These are phyloP conservation scores for Oenanthe sinensis DNA, from an alignment of 129 eudicot species.

Conservation along the genomic window DNA sequence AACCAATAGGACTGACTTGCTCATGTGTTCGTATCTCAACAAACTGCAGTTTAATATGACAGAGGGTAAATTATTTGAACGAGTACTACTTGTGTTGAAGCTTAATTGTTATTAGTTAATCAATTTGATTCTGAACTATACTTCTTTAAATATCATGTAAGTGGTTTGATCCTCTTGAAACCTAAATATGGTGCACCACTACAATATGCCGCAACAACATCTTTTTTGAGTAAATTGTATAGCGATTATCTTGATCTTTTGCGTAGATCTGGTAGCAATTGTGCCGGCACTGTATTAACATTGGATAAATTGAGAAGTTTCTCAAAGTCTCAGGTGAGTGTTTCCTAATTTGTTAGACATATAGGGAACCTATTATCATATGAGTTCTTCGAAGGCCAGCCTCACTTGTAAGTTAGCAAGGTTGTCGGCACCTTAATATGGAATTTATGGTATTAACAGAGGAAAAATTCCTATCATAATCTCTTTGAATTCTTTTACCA, in stretches of 20 bases:
- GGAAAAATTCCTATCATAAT: not conserved
- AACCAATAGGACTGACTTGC: conserved; percentile 37
- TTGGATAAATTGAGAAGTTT: conserved; percentile 29
- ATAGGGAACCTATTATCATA: not conserved
- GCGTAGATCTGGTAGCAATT: conserved; percentile 28
- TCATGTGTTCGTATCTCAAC: conserved; percentile 57
- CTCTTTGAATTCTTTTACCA: not conserved
- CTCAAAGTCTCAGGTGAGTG: conserved; percentile 51
- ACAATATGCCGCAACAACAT: conserved; percentile 51
- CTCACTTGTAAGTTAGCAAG: not conserved
- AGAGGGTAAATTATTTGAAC: conserved; percentile 26
- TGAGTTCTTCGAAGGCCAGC: not conserved
- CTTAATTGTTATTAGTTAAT: not conserved
- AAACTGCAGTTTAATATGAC: conserved; percentile 26
- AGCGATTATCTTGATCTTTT: conserved; percentile 56
- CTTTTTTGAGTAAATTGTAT: conserved; percentile 58
- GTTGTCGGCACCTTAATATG: not conserved
- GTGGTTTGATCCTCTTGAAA: conserved; percentile 47
- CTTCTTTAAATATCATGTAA: conserved; percentile 16
- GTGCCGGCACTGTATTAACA: conserved; percentile 26
- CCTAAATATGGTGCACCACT: conserved; percentile 41
- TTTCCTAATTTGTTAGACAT: no score
- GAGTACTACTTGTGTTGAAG: not conserved
- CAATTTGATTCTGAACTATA: not conserved
- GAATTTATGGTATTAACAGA: not conserved